Evolutionary conservation across 768 basidiomycete genomes (phyloP), one percentile per base, ranked within the genome.

Genomic region (Pleurotus platypus): DNA sequence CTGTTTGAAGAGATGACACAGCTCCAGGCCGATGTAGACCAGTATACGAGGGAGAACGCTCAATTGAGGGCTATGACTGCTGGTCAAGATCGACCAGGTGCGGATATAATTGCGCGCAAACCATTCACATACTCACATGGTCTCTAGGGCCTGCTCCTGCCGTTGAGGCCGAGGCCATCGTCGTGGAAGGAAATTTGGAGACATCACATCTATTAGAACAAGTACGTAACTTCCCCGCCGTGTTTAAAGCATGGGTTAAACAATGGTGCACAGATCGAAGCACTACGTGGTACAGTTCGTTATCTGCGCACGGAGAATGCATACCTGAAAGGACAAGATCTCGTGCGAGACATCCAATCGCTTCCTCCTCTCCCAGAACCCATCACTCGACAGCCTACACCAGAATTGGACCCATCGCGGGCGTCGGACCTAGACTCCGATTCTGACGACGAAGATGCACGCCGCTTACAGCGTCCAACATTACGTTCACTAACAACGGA

Each of bases 1-100:
- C 92, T 95, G 64, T 90, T 93, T 67, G 94, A 96, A 63, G 92
- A 94, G 2, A 90, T 98, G 78, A 94, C 95, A 62, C 92, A 93
- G 64, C 71, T 98, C 8, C 94, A 96, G 66, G 81, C 85, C 1
- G 96, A 99, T 64, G 72, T 97, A 60, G 94, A 97, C 68, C 68
- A 78, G 0, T 74, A 95, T 51, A 93, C 95, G 70, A 86, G 92
- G 68, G 95, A 98, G 63, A 93, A 93, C 67, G 83, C 77, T 3
- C 92, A 88, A 69, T 75, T 98, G 62, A 93, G 91, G 76, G 74
- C 80, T 3, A 69, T 83, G 64, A 80, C 81, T 35, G 82, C 78
- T 61, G 80, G 75, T n/a, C 79, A 83, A 48, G 90, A 92, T 69
- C 80, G 84, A 61, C 88, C 89, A 73, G 78, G 92, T 90, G 64